These are phyloP conservation scores for Phascolomyces articulosus DNA, from an alignment of 371 early-diverging fungal genomes.

Conservation along the genomic window DNA sequence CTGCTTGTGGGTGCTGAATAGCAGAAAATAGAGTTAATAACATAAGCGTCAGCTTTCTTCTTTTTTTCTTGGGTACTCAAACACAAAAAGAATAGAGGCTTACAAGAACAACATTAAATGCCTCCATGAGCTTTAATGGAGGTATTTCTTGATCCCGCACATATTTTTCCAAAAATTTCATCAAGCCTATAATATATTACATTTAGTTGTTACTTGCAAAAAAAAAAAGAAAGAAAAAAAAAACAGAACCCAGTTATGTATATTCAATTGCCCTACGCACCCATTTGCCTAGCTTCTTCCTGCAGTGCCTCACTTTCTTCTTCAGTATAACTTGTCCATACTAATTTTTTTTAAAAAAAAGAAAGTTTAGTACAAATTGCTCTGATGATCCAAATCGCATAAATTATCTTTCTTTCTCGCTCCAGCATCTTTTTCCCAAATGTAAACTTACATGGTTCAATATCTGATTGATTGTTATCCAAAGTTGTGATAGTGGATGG, in stretches of 20 bases:
- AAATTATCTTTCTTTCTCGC: too few relatives aligned
- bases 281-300: conserved; percentile 40
- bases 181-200: conserved; percentile 23
- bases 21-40: too few relatives aligned
- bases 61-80: too few relatives aligned
- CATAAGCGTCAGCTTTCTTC: too few relatives aligned
- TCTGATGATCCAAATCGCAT: too few relatives aligned
- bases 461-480: conserved; percentile 19
- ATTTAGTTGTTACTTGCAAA: neutral
- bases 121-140: conserved; percentile 58
- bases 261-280: conserved; percentile 10
- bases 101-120: conserved; percentile 51
- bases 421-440: too few relatives aligned
- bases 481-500: conserved; percentile 8
- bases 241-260: too few relatives aligned
- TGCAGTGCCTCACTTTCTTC: conserved; percentile 36
- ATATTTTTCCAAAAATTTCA: conserved; percentile 63
- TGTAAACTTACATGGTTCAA: conserved; percentile 18
- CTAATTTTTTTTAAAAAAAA: conserved; percentile 13
- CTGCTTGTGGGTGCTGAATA: conserved; percentile 43
- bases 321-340: conserved; percentile 44
- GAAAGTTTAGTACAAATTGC: neutral
- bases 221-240: too few relatives aligned
- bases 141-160: conserved; percentile 45
- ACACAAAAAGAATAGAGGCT: too few relatives aligned